Conservation (phyloP, 2,329 filamentous ascomycete species). For the Penicillium sclerotiorum region DNA sequence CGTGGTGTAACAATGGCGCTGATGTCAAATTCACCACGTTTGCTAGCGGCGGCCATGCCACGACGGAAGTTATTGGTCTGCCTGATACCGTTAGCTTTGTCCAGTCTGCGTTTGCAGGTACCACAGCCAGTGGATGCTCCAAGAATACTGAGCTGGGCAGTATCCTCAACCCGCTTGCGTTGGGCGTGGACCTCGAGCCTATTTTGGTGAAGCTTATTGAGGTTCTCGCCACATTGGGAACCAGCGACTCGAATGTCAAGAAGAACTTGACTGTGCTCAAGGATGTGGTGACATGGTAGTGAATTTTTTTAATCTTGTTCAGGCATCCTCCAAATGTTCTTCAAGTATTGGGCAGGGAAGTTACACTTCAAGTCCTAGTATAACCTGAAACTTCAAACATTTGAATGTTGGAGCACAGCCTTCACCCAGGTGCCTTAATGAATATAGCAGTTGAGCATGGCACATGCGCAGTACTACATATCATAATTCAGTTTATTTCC, state of each 20-base stretch:
- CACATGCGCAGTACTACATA: too few species aligned
- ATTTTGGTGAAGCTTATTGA: constrained; percentile 24
- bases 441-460: too few species aligned
- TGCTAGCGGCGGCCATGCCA: constrained; percentile 26
- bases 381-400: too few species aligned
- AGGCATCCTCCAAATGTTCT: too few species aligned
- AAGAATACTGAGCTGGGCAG: constrained; percentile 21
- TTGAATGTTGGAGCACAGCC: too few species aligned
- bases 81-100: constrained; percentile 26
- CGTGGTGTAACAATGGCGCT: constrained; percentile 27
- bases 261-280: constrained; percentile 16
- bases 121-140: constrained; percentile 22
- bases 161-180: constrained; percentile 24
- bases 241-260: constrained; percentile 22
- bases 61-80: constrained; percentile 26
- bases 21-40: constrained; percentile 30
- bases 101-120: constrained; percentile 27
- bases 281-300: constrained; percentile 13
- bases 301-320: neutral
- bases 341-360: too few species aligned
- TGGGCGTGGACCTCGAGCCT: constrained; percentile 27
- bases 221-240: constrained; percentile 17
- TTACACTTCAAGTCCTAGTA: too few species aligned
- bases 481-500: too few species aligned
- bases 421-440: too few species aligned